Conservation (phyloP, 179 eudicot genomes). For the Beta macrorhiza region DNA sequence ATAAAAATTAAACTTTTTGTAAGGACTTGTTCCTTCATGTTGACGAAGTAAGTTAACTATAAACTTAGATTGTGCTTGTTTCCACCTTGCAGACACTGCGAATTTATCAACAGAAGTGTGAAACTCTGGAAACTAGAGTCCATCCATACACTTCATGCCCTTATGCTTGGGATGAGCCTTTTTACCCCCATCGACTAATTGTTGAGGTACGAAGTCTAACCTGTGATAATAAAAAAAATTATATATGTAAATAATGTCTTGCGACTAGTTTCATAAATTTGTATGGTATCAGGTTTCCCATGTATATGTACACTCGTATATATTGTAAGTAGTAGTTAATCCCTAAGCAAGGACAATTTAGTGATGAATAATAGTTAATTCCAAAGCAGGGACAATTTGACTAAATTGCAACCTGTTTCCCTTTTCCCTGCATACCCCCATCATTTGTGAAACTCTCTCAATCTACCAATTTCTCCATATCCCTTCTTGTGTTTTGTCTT, state of each 20-base stretch:
- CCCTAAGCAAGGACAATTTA: no score
- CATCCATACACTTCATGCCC: slow-evolving; percentile 83
- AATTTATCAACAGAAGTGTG: slow-evolving; percentile 90
- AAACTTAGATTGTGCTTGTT: slow-evolving; percentile 9
- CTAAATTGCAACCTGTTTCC: neutral
- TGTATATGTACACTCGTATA: no score
- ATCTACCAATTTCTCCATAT: neutral
- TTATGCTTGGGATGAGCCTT: slow-evolving; percentile 99
- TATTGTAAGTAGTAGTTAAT: no score
- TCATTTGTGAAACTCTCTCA: neutral
- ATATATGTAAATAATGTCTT: no score
- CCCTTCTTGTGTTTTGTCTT: neutral
- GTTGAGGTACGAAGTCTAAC: slow-evolving; percentile 62
- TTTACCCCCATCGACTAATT: slow-evolving; percentile 80
- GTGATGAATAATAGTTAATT: no score
- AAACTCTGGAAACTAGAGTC: slow-evolving; percentile 76
- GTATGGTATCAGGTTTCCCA: no score
- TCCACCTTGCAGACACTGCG: slow-evolving; percentile 62
- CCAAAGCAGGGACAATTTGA: no score
- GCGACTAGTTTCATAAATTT: no score
- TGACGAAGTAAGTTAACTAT: neutral
- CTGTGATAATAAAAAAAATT: no score
- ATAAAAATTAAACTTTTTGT: neutral
- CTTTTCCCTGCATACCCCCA: neutral
- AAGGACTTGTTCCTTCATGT: neutral